These are phyloP conservation scores for Leishmania lainsoni DNA, from an alignment of 208 protist genomes.

Conservation along the genomic window DNA sequence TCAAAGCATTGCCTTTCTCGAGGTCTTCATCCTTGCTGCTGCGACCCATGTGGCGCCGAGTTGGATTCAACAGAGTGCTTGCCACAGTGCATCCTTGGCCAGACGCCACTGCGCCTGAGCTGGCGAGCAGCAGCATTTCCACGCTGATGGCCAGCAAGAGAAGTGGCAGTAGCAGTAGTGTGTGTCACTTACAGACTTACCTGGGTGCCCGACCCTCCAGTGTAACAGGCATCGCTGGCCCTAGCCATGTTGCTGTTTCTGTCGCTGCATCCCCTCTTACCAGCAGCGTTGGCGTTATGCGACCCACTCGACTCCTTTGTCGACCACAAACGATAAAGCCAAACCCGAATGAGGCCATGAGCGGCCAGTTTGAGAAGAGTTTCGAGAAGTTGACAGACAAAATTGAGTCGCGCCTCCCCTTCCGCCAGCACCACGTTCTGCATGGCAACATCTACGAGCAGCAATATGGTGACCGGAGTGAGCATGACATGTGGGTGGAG, in stretches of 20 bases:
- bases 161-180: not conserved
- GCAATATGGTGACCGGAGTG: conserved; percentile 60
- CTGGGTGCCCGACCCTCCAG: not conserved
- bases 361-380: conserved; percentile 76
- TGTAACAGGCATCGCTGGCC: not conserved
- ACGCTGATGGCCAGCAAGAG: not conserved
- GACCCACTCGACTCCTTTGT: conserved; percentile 30
- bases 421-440: conserved; percentile 60
- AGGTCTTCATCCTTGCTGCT: not conserved
- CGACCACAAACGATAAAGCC: conserved; percentile 78
- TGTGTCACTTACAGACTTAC: not conserved
- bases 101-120: not conserved
- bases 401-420: conserved; percentile 61
- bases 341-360: conserved; percentile 66
- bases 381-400: conserved; percentile 82
- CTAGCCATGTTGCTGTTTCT: not conserved
- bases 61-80: not conserved
- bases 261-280: not conserved
- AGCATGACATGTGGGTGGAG: conserved; percentile 52
- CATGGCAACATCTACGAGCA: conserved; percentile 67
- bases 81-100: not conserved
- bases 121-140: not conserved
- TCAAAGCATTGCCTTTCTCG: not conserved
- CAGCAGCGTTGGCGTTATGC: conserved; percentile 15
- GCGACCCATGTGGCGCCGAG: not conserved